Base-by-base conservation (phyloP, 768 basidiomycete genomes). In the Krasilnikovozyma curviuscula region DNA sequence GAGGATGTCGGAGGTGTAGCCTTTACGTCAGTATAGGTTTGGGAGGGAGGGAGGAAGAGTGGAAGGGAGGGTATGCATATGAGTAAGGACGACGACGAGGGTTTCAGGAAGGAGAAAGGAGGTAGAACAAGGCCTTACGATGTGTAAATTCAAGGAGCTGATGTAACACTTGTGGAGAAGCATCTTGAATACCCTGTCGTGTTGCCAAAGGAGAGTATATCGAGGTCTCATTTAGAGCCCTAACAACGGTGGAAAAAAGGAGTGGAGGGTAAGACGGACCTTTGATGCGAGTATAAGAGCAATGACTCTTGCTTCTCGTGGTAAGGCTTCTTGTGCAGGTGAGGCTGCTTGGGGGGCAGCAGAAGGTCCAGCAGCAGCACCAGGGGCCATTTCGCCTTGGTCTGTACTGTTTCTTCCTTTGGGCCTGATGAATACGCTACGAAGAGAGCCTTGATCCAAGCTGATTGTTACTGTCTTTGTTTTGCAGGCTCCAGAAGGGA, bases 101-200 rank as follows among this genome's bases (percentile, higher is more conserved):
- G 12, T 5, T 12, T 29, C 8, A 12, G 16, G 18, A 25, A n/a
- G 19, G 18, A 3, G 12, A 39, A 27, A 14, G 32, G 29, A 30
- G 31, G 16, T 2, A 43, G 38, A 40, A 34, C 29, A 30, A 37
- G 28, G 38, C 39, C 65, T 44, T 18, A 68, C 68, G 65, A 52
- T 69, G 65, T 2, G 68, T 61, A 45, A 69, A 69, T 50, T 69
- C 67, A 42, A 67, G 56, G 24, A 69, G 55, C 56, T 67, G 65
- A 27, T 65, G 64, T 0, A 69, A 59, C n/a, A 69, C 68, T 23
- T 66, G 57, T 40, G 68, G 66, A 35, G 68, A 66, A 8, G 63
- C 65, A 44, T 68, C 67, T 24, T 64, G 59, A n/a, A 67, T 59
- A 0, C 67, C 67, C 50, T 52, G 32, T 3, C 12, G 12, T 14